Conservation (phyloP, 2,329 filamentous ascomycete genomes). For the Cadophora sp. region DNA sequence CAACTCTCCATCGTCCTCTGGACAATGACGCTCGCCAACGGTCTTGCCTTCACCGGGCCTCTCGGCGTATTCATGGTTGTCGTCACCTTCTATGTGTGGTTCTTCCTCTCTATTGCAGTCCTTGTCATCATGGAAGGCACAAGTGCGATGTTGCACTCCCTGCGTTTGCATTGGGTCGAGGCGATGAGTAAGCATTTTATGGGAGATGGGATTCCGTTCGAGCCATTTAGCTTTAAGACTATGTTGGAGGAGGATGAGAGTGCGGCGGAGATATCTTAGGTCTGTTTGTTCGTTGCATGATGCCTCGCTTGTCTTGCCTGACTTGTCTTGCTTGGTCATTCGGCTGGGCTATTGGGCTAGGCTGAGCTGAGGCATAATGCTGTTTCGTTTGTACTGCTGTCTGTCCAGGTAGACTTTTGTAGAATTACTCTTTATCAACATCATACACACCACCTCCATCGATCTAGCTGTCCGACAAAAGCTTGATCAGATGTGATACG, state of each 20-base stretch:
- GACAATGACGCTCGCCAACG: conserved; percentile 89
- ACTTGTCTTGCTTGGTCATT: too few relatives aligned
- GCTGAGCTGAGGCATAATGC: too few relatives aligned
- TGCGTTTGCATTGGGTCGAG: conserved; percentile 95
- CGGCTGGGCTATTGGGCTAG: too few relatives aligned
- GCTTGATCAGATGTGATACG: too few relatives aligned
- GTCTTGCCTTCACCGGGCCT: conserved; percentile 70
- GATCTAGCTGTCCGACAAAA: too few relatives aligned
- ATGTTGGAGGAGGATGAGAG: conserved; percentile 83
- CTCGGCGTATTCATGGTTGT: conserved; percentile 82
- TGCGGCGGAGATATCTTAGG: conserved; percentile 55
- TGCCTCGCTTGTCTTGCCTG: too few relatives aligned
- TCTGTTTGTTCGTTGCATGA: not conserved
- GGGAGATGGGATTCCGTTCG: conserved; percentile 85
- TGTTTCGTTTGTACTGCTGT: too few relatives aligned
- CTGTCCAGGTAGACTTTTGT: too few relatives aligned
- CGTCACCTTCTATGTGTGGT: conserved; percentile 86
- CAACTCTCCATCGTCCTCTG: conserved; percentile 96
- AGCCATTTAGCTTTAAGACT: conserved; percentile 86
- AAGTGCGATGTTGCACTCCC: conserved; percentile 91
- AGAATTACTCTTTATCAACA: too few relatives aligned
- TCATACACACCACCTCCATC: too few relatives aligned
- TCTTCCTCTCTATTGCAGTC: conserved; percentile 79
- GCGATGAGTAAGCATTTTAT: conserved; percentile 98
- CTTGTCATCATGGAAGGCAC: conserved; percentile 96